Evolutionary conservation across 225 moss, liverwort and hornwort genomes (phyloP), one percentile per base, ranked within the genome.

Genomic region (Neckera pumila): DNA sequence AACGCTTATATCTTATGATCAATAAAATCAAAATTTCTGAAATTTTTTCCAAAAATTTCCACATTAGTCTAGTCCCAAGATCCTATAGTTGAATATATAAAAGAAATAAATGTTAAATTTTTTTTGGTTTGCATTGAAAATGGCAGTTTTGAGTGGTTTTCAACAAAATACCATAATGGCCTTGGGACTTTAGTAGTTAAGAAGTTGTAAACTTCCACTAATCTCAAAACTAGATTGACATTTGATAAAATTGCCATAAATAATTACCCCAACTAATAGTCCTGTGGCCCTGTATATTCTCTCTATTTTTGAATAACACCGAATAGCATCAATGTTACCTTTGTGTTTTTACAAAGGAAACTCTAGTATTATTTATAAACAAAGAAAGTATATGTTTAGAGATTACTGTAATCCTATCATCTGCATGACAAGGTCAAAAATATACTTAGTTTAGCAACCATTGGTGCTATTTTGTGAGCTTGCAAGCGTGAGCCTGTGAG

Each of bases 11-110:
- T 65, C 19, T 65, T 65, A 6, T 34, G 5, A 36, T 66, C 6
- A 34, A 36, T 6, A 36, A 2, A 2, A 2, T 36, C 10, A 34
- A 65, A 34, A 11, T 3, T 1, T 16, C 1, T 36, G 0, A 20
- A n/a, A 21, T n/a, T 21, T 67, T 12, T n/a, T n/a, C 21, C 7
- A n/a, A 10, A 67, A 0, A 20, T 12, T n/a, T 12, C 21, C 21
- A 67, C 12, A n/a, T 6, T 7, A 66, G 2, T 12, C 2, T 3
- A 69, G 7, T 13, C 0, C 0, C 13, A 38, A 13, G 7, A 22
- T n/a, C n/a, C 3, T 20, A 6, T 0, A 0, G 2, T 69, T 22
- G 69, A 2, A 38, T 69, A 13, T 22, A 4, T 6, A 38, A 7
- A 38, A 67, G 0, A 22, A 67, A 11, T 1, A 34, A 30, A 36